Evolutionary conservation across 768 basidiomycete genomes (phyloP).

Genomic region (Mycena chlorophos): DNA sequence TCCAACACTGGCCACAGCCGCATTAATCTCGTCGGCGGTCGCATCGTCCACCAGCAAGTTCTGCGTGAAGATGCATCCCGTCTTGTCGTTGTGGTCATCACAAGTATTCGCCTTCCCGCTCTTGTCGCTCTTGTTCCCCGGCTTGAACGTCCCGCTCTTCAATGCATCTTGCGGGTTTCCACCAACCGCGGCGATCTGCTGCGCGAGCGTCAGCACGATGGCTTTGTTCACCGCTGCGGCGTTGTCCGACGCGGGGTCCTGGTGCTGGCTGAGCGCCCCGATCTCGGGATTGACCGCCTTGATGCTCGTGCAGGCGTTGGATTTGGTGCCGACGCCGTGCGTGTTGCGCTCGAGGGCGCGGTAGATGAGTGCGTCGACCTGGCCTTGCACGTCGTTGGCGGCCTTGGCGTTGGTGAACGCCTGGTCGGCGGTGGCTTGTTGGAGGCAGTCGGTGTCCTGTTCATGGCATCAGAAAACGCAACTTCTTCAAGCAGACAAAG

Average conservation of each 20-base stretch:
- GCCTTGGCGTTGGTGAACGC: constrained; percentile 76
- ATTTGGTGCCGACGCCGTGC: constrained; percentile 46
- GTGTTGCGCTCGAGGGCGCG: constrained; percentile 70
- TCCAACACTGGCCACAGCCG: constrained; percentile 52
- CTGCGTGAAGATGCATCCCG: constrained; percentile 65
- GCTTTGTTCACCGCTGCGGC: constrained; percentile 67
- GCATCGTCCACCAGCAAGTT: constrained; percentile 52
- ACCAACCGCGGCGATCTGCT: constrained; percentile 60
- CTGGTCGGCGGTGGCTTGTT: constrained; percentile 65
- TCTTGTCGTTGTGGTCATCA: constrained; percentile 50
- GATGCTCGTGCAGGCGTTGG: constrained; percentile 52
- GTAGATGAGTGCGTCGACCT: constrained; percentile 60
- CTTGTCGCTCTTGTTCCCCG: constrained; percentile 41
- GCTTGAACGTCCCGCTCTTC: constrained; percentile 62
- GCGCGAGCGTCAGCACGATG: constrained; percentile 60
- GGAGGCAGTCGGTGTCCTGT: constrained; percentile 62
- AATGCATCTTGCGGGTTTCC: constrained; percentile 59
- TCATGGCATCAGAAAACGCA: neutral
- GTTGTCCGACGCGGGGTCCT: constrained; percentile 61
- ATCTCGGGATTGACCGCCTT: constrained; percentile 66
- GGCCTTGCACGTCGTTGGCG: constrained; percentile 53
- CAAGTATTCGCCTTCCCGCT: constrained; percentile 59
- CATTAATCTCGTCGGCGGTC: constrained; percentile 37
- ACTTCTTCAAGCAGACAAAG: neutral
- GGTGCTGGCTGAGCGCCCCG: constrained; percentile 63